Conservation (phyloP, 352 stramenopile species). For the Pythium sukuiense region DNA sequence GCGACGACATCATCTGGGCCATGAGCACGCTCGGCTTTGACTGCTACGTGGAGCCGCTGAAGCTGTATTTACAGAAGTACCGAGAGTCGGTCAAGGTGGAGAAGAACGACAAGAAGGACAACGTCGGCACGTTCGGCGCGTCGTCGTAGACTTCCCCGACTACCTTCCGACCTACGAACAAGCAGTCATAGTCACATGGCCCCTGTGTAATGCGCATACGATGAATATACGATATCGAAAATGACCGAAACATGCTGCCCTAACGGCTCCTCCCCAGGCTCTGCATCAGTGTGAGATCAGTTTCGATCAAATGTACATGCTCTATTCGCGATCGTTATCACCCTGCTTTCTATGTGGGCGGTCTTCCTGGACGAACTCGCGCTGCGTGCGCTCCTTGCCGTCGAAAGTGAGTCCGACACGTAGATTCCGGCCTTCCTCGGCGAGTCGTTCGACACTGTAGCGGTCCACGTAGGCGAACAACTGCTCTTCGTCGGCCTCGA, state of each 20-base stretch:
- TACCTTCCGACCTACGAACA: neutral
- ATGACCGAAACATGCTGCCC: neutral
- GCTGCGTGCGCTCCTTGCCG: neutral
- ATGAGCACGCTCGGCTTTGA: conserved; percentile 99
- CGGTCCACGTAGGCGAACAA: conserved; percentile 62
- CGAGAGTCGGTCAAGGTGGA: conserved; percentile 92
- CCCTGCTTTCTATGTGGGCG: neutral
- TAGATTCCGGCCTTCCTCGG: conserved; percentile 59
- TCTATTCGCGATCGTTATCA: neutral
- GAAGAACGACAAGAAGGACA: conserved; percentile 92
- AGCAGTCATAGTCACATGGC: neutral
- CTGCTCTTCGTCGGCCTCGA: conserved; percentile 53
- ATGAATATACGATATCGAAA: conserved; percentile 2
- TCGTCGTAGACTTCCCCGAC: conserved; percentile 51
- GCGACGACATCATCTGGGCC: conserved; percentile 99
- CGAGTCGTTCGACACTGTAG: conserved; percentile 50
- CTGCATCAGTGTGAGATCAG: neutral
- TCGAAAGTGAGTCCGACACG: conserved; percentile 33
- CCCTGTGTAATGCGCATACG: conserved; percentile 3
- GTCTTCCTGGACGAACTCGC: neutral
- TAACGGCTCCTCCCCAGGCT: neutral
- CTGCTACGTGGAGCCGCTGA: conserved; percentile 99
- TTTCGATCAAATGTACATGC: neutral
- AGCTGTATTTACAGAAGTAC: conserved; percentile 99
- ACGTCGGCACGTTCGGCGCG: conserved; percentile 81